Conservation (phyloP, 2,329 filamentous ascomycete genomes). For the Cercospora sp. region DNA sequence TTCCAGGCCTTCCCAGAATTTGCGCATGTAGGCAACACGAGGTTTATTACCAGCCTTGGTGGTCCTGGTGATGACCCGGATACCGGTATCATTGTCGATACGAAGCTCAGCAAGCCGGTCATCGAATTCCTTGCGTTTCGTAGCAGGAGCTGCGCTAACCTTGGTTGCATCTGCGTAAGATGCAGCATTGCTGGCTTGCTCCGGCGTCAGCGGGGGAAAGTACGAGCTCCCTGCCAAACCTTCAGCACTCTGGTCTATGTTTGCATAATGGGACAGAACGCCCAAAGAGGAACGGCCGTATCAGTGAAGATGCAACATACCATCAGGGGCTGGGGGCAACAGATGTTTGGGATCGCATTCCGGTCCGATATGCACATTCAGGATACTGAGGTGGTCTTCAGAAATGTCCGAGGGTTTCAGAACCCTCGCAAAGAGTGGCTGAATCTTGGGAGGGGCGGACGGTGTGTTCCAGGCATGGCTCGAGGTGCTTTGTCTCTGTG, state of each 20-base stretch:
- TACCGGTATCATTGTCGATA: conserved; percentile 59
- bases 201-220: conserved; percentile 39
- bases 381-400: conserved; percentile 42
- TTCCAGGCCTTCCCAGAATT: conserved; percentile 62
- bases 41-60: conserved; percentile 49
- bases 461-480: conserved; percentile 24
- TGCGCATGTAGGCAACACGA: conserved; percentile 57
- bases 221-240: conserved; percentile 34
- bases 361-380: conserved; percentile 47
- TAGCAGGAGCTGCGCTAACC: conserved; percentile 51
- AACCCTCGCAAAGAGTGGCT: conserved; percentile 47
- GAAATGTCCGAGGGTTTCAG: conserved; percentile 47
- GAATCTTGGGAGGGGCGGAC: conserved; percentile 42
- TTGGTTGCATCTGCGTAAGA: conserved; percentile 34
- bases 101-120: conserved; percentile 53
- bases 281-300: background rate
- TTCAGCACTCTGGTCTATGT: background rate
- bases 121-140: conserved; percentile 53
- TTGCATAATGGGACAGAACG: background rate
- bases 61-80: conserved; percentile 56
- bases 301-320: background rate
- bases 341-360: conserved; percentile 45
- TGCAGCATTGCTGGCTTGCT: conserved; percentile 36
- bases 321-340: conserved; percentile 39
- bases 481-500: conserved; percentile 16